Conservation (phyloP, 2,329 filamentous ascomycete species). For the Metarhizium album region DNA sequence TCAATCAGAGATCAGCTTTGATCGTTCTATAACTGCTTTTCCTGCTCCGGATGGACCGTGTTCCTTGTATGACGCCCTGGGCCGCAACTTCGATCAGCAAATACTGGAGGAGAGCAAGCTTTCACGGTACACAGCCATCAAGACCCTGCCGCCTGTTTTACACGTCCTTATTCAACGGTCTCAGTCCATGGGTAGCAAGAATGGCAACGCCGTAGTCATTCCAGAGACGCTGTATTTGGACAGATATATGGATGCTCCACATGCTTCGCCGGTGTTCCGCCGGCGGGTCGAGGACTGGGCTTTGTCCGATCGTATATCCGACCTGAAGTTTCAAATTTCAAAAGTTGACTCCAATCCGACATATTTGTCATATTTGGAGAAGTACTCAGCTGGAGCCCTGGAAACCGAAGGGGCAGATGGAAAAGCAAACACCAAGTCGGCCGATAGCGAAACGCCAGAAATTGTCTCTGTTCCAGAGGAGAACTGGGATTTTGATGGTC, state of each 20-base stretch:
- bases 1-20: conserved; percentile 40
- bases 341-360: conserved; percentile 16
- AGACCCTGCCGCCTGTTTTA: conserved; percentile 68
- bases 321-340: conserved; percentile 33
- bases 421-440: neutral
- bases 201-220: conserved; percentile 67
- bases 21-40: conserved; percentile 52
- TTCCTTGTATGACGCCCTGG: conserved; percentile 74
- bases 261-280: conserved; percentile 49
- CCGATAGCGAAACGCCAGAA: neutral
- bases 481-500: conserved; percentile 28
- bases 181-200: conserved; percentile 63
- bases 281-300: conserved; percentile 64
- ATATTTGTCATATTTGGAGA: conserved; percentile 19
- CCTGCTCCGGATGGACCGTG: conserved; percentile 37
- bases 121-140: conserved; percentile 60
- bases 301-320: conserved; percentile 53
- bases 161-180: conserved; percentile 85
- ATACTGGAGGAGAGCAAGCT: conserved; percentile 55
- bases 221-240: conserved; percentile 77
- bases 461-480: conserved; percentile 12
- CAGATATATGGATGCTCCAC: conserved; percentile 65
- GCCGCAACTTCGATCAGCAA: conserved; percentile 74
- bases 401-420: conserved; percentile 5
- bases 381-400: conserved; percentile 14